phyloP scores from a whole-genome alignment of 805 yeast genomes.

The Metschnikowia lachancei region DNA sequence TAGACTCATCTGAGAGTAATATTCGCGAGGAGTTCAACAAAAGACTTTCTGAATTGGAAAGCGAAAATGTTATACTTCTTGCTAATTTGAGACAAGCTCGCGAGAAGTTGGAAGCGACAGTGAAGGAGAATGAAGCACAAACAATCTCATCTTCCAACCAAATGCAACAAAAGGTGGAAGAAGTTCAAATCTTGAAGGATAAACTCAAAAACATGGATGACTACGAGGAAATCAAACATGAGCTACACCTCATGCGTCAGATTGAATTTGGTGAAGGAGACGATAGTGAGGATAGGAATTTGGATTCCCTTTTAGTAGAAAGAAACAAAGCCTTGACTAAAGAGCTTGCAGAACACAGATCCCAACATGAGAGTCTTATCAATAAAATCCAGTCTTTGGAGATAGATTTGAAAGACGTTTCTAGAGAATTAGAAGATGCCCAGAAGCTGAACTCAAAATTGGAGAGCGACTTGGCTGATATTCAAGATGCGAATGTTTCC shows the following conservation, averaged over 20 bases:
- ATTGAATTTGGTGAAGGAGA: constrained; percentile 66
- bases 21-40: constrained; percentile 42
- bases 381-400: constrained; percentile 43
- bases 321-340: constrained; percentile 72
- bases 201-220: constrained; percentile 56
- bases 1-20: constrained; percentile 42
- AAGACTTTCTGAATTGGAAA: constrained; percentile 55
- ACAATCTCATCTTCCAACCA: constrained; percentile 46
- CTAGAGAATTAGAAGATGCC: constrained; percentile 41
- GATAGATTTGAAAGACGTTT: constrained; percentile 30
- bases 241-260: constrained; percentile 65
- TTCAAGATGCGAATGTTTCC: constrained; percentile 44
- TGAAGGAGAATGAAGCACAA: constrained; percentile 30
- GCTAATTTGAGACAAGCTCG: constrained; percentile 57
- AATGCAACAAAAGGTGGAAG: constrained; percentile 45
- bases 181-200: constrained; percentile 48
- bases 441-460: constrained; percentile 54
- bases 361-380: constrained; percentile 49
- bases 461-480: constrained; percentile 67
- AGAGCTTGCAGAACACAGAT: constrained; percentile 65
- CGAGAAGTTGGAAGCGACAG: constrained; percentile 23
- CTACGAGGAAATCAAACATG: constrained; percentile 78
- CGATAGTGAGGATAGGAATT: constrained; percentile 26
- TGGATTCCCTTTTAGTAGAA: constrained; percentile 61
- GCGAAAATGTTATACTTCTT: constrained; percentile 62